These are phyloP conservation scores for Eucalyptus erythrocorys DNA, from an alignment of 345 rosid genomes.

Conservation along the genomic window DNA sequence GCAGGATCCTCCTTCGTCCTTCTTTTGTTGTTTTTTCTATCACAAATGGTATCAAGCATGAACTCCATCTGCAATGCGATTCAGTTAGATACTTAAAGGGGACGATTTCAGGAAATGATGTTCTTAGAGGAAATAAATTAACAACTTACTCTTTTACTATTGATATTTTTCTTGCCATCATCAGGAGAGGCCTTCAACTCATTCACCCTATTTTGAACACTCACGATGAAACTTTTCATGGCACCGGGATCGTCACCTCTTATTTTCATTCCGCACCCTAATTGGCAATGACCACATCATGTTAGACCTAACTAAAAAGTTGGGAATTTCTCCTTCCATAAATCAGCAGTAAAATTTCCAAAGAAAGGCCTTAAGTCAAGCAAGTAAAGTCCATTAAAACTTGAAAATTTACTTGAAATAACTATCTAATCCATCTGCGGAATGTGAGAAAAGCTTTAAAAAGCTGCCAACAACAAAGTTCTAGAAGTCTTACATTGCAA, in stretches of 20 bases:
- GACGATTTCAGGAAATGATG: background rate
- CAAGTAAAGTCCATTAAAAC: no score
- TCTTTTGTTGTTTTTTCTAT: conserved; percentile 86
- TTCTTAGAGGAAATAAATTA: background rate
- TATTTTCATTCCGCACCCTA: conserved; percentile 94
- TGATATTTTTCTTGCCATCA: conserved; percentile 24
- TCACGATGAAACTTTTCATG: conserved; percentile 70
- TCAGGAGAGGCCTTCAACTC: conserved; percentile 49
- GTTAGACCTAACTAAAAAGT: no score
- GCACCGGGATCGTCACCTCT: conserved; percentile 80
- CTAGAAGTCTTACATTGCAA: no score
- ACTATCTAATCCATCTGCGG: no score
- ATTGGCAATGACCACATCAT: no score
- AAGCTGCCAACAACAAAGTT: no score
- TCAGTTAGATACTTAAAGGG: background rate
- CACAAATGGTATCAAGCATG: conserved; percentile 86
- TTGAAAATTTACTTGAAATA: no score
- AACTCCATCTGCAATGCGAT: conserved; percentile 66
- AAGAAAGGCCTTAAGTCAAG: no score
- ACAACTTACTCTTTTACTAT: conserved; percentile 43
- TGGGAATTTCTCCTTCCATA: no score
- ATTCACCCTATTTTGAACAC: conserved; percentile 63
- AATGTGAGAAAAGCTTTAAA: no score
- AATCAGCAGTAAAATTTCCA: no score
- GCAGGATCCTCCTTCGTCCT: conserved; percentile 58